These are phyloP conservation scores for Ogataea nakhonphanomensis DNA, from an alignment of 805 yeast genomes.

Conservation along the genomic window DNA sequence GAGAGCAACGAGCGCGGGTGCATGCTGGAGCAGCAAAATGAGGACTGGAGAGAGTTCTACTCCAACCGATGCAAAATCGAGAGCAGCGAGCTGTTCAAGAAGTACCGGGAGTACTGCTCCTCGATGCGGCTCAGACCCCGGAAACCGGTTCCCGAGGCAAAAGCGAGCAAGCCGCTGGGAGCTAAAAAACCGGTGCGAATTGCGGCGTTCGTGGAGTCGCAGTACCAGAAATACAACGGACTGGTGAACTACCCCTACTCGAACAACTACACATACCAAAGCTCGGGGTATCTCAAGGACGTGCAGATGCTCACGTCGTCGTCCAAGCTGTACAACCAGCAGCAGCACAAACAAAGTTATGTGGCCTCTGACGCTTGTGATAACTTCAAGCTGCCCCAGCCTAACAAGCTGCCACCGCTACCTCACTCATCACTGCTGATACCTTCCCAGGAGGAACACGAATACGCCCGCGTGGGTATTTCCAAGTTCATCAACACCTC, in stretches of 20 bases:
- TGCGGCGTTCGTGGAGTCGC: constrained; percentile 25
- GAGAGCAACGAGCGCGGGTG: constrained; percentile 35
- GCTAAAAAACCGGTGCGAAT: constrained; percentile 16
- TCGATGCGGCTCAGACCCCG: constrained; percentile 13
- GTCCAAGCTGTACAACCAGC: constrained; percentile 43
- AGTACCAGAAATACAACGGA: constrained; percentile 23
- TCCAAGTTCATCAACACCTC: constrained; percentile 16
- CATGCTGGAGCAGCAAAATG: constrained; percentile 32
- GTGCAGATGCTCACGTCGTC: constrained; percentile 47
- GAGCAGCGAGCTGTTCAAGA: constrained; percentile 37
- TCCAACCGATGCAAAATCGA: constrained; percentile 40
- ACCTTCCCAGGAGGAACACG: constrained; percentile 2
- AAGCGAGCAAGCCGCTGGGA: constrained; percentile 13
- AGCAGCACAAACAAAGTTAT: constrained; percentile 24
- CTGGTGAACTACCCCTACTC: constrained; percentile 49
- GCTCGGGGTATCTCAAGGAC: constrained; percentile 46
- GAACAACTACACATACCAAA: constrained; percentile 48
- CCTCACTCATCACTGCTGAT: constrained; percentile 5
- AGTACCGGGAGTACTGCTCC: constrained; percentile 36
- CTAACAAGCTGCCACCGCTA: constrained; percentile 6
- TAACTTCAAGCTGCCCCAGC: constrained; percentile 24
- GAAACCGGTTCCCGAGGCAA: constrained; percentile 3
- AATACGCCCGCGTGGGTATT: constrained; percentile 7
- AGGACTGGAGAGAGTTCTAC: constrained; percentile 43
- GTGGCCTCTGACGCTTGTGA: constrained; percentile 7